Percentiles rank a stretch among this genome's conserved stretches.
Evolutionary conservation across 2,329 filamentous ascomycete species (phyloP).

Genomic region (Arthroderma uncinatum): DNA sequence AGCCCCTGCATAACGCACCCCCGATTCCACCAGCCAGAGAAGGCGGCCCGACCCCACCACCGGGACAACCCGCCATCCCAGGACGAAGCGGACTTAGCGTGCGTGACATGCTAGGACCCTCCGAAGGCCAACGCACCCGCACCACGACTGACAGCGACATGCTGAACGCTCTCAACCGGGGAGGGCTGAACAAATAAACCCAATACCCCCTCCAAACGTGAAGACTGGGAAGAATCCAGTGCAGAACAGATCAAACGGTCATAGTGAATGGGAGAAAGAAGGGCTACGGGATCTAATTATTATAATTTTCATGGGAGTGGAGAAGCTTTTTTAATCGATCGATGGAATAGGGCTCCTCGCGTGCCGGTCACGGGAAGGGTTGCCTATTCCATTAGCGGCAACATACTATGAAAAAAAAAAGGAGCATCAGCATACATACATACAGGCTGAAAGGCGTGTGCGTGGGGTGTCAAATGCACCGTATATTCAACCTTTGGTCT

Average conservation of each 20-base stretch:
- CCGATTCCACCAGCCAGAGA: slow-evolving; percentile 19
- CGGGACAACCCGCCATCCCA: slow-evolving; percentile 27
- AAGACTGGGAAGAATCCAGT: background rate
- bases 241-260: background rate
- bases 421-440: background rate
- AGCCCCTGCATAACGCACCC: slow-evolving; percentile 23
- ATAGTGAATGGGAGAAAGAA: slow-evolving; percentile 1
- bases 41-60: slow-evolving; percentile 30
- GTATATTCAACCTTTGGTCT: background rate
- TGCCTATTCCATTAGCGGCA: background rate
- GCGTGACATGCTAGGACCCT: slow-evolving; percentile 38
- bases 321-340: background rate
- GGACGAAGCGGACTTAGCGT: slow-evolving; percentile 37
- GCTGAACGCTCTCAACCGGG: slow-evolving; percentile 38
- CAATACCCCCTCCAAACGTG: background rate
- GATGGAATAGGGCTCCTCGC: background rate
- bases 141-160: slow-evolving; percentile 41
- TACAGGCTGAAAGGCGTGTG: background rate
- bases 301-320: background rate
- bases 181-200: slow-evolving; percentile 26
- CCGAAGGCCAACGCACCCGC: slow-evolving; percentile 29
- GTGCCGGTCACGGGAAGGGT: background rate
- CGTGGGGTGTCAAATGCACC: background rate
- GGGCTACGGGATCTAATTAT: background rate
- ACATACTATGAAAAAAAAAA: background rate